Base-by-base conservation (phyloP, 164 flowering plant species). In the Nymphaea thermarum region DNA sequence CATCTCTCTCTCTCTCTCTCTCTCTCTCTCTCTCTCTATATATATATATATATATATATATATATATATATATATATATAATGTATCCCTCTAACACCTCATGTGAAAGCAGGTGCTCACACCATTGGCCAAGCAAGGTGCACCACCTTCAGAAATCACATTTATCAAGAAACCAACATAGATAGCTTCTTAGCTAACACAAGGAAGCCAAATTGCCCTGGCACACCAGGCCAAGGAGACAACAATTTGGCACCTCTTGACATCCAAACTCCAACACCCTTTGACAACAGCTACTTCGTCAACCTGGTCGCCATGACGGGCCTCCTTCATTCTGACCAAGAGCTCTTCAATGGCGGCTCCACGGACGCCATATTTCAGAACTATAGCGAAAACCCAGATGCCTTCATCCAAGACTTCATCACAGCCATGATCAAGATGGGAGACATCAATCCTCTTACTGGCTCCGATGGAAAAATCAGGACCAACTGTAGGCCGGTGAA, bases 361-460 rank as follows among this genome's bases (percentile, higher is more conserved):
- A 67, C 71, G 2, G 70, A 72, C 59, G 16, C 12, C 43, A 3
- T 63, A 14, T 70, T 71, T 16, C 67, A 45, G 4, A 42, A 53
- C 5, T 72, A 72, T 55, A 63, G 74, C 59, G 63, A 63, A 6
- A 55, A 44, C 63, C 42, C 36, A 6, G 43, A 43, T 4, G n/a
- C 47, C 6, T 67, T 72, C 67, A 36, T n/a, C 64, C 25, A 18
- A 43, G 74, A 72, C 62, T 72, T 72, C 42, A 66, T 70, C 4
- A 36, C 63, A 0, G 70, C 74, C 42, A 72, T 72, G 70, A 65
- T 72, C 61, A 72, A 67, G 66, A 67, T 72, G 74, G 74, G 70
- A 5, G 70, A 72, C 43, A 51, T 55, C 44, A 43, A 42, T 2
- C 66, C 66, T 16, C 66, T 64, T 43, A 64, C 66, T 16, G 44